Conservation (phyloP, 257 asterid genomes). For the Capsicum baccatum region DNA sequence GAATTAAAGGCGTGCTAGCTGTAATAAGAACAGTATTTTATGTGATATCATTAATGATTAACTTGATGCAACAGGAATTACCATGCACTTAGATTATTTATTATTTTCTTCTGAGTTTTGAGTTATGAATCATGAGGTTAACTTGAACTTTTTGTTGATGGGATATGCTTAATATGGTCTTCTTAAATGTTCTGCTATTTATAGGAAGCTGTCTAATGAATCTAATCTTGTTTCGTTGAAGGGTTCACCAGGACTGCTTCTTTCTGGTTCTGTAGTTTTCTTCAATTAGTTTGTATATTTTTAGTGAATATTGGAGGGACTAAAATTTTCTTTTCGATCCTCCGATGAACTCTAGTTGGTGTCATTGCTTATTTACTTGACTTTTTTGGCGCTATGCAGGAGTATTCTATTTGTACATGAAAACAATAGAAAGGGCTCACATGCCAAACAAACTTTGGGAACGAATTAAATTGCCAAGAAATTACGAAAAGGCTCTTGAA, state of each 20-base stretch:
- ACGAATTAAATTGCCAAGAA: conserved; percentile 89
- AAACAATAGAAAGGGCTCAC: conserved; percentile 98
- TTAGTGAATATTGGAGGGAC: not conserved
- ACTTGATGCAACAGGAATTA: not conserved
- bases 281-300: not conserved
- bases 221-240: not conserved
- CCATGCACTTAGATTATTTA: not conserved
- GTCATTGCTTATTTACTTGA: not conserved
- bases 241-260: not conserved
- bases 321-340: not conserved
- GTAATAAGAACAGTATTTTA: not conserved
- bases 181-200: not conserved
- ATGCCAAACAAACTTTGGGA: conserved; percentile 98
- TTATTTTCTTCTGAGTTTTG: not conserved
- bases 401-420: conserved; percentile 90
- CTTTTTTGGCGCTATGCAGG: conserved; percentile 55
- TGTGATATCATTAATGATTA: not conserved
- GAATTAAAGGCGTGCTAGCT: not conserved
- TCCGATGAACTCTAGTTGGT: not conserved
- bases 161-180: not conserved
- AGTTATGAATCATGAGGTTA: not conserved
- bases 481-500: conserved; percentile 90
- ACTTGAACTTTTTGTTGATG: conserved; percentile 2
- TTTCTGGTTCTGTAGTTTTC: not conserved
- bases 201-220: not conserved